Evolutionary conservation across 805 yeast genomes (phyloP), one percentile per base, ranked within the genome.

Genomic region (Lipomyces spencermartinsiae): DNA sequence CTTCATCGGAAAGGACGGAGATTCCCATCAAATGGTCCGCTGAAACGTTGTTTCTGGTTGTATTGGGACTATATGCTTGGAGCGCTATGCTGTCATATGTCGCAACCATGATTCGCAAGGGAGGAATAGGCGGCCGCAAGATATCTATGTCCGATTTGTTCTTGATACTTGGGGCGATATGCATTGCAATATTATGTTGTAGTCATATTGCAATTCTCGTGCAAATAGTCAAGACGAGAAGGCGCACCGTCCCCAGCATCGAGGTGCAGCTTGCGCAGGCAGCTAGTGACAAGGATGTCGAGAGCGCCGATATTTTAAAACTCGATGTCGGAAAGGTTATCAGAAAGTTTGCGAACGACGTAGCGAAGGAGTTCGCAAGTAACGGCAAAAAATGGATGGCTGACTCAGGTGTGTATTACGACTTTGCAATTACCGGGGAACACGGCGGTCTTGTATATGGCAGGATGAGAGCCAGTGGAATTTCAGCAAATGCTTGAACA

Each of bases 241-340:
- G 31, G 31, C 55, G 29, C 55, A 51, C 31, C 31, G 55, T 51
- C 55, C 31, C 55, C 25, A 51, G 9, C 14, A 25, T 51, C 31
- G 55, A 51, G 55, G 55, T 51, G 55, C 55, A 51, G 14, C 31
- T 51, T 51, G 55, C 29, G 55, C 55, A 51, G 31, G 25, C 55
- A 25, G 55, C 14, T 25, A 19, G 25, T n/a, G 55, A 51, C 25
- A 9, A 51, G 31, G 29, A n/a, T 51, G 55, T 25, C 22, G 55
- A 51, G 9, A 37, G 12, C 46, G 55, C 31, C 31, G 55, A 51
- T 51, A 25, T 7, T 14, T 16, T 51, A 7, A 51, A 51, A 5
- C 8, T 51, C 31, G 55, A 51, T 19, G 55, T 51, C 55, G 31
- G 55, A 19, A 51, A 51, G 55, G 55, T 51, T 51, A 25, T 51